Conservation (phyloP, 2,329 filamentous ascomycete species). For the Ascosphaera apis region DNA sequence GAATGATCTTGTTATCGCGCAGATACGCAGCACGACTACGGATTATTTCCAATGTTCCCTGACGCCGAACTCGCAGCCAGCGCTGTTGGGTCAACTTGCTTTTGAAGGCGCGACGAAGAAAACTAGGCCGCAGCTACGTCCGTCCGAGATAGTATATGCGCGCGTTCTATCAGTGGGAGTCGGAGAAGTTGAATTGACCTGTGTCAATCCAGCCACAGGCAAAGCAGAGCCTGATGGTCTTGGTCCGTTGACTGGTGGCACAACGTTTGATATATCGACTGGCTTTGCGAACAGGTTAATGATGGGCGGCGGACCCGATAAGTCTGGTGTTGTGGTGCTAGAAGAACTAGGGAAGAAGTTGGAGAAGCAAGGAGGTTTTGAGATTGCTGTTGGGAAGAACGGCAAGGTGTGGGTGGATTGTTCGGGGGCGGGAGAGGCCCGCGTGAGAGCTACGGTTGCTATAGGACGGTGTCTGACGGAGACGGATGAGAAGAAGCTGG, state of each 20-base stretch:
- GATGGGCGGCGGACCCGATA: constrained; percentile 26
- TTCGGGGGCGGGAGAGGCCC: constrained; percentile 28
- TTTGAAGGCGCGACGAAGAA: constrained; percentile 89
- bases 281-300: constrained; percentile 65
- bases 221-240: constrained; percentile 73
- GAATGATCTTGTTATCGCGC: constrained; percentile 78
- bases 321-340: constrained; percentile 46
- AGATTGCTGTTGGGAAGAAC: constrained; percentile 83
- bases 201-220: constrained; percentile 64
- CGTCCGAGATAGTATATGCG: constrained; percentile 70
- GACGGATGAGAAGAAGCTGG: constrained; percentile 41
- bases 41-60: constrained; percentile 66
- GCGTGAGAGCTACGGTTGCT: constrained; percentile 43
- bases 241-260: constrained; percentile 62
- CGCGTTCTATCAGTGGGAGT: constrained; percentile 34
- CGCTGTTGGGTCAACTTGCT: constrained; percentile 62
- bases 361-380: constrained; percentile 39
- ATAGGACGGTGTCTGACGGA: constrained; percentile 59
- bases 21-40: constrained; percentile 48
- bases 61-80: constrained; percentile 37
- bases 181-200: constrained; percentile 77
- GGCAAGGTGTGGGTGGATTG: constrained; percentile 82
- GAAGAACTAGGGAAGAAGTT: constrained; percentile 64
- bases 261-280: constrained; percentile 60
- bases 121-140: constrained; percentile 53